Conservation (phyloP, 2,329 filamentous ascomycete genomes). For the Fusarium nanum region DNA sequence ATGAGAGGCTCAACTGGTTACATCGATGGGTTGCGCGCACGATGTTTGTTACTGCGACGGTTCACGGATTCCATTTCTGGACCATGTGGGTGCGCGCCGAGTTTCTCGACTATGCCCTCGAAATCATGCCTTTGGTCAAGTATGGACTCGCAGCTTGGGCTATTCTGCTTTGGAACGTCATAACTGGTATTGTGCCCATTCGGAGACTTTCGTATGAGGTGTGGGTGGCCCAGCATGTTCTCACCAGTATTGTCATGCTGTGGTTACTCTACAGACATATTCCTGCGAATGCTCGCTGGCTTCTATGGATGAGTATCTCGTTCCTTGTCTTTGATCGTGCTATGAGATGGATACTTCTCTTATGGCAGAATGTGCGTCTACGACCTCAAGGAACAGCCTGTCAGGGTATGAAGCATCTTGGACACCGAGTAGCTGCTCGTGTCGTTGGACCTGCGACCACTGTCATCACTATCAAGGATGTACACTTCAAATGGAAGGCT, state of each 20-base stretch:
- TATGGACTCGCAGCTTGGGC: constrained; percentile 76
- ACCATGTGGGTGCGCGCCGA: constrained; percentile 70
- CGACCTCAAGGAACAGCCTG: constrained; percentile 56
- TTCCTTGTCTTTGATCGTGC: constrained; percentile 71
- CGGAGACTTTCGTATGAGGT: constrained; percentile 75
- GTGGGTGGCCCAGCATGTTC: constrained; percentile 75
- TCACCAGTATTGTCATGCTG: constrained; percentile 70
- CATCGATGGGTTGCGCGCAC: constrained; percentile 78
- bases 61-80: constrained; percentile 78
- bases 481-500: constrained; percentile 68
- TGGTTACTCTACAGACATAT: constrained; percentile 73
- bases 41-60: constrained; percentile 73
- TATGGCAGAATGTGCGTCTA: constrained; percentile 65
- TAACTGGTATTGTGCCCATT: constrained; percentile 72
- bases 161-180: constrained; percentile 72
- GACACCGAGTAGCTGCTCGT: constrained; percentile 63
- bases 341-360: constrained; percentile 60
- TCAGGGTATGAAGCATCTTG: constrained; percentile 61
- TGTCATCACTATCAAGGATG: constrained; percentile 68
- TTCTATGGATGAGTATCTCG: constrained; percentile 74
- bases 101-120: constrained; percentile 68
- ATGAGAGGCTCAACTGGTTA: constrained; percentile 78
- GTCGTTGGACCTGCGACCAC: constrained; percentile 65
- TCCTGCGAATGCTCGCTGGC: constrained; percentile 67
- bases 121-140: constrained; percentile 72